These are phyloP conservation scores for Chytriomyces confervae DNA, from an alignment of 192 early-diverging fungal species.

Conservation along the genomic window DNA sequence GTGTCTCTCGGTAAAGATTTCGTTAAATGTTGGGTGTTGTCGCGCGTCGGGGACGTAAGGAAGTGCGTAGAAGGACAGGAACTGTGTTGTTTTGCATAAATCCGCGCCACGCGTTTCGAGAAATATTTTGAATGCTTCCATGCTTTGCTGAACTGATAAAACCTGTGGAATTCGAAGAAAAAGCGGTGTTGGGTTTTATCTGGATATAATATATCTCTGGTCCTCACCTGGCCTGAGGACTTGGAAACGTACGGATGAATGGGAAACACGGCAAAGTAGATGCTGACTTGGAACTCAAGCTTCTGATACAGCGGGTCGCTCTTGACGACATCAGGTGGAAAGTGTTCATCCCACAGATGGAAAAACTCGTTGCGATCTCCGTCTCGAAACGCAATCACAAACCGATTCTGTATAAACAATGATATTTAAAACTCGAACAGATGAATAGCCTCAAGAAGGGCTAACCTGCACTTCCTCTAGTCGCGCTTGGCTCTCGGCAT, in stretches of 20 bases:
- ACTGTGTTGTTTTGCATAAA: conserved; percentile 52
- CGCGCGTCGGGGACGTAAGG: conserved; percentile 62
- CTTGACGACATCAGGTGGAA: conserved; percentile 28
- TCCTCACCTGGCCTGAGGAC: conserved; percentile 22
- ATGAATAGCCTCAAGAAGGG: not conserved
- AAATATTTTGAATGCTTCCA: conserved; percentile 59
- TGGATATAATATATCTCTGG: not conserved
- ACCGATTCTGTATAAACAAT: conserved; percentile 35
- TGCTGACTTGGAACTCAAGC: conserved; percentile 52
- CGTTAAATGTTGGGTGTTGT: conserved; percentile 54
- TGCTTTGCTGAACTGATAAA: conserved; percentile 28
- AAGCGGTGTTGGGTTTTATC: not conserved
- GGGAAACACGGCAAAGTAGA: conserved; percentile 61
- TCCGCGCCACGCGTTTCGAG: conserved; percentile 57
- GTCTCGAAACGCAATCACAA: conserved; percentile 49
- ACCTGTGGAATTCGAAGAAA: conserved; percentile 7
- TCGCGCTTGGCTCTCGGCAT: not conserved
- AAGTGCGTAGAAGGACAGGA: conserved; percentile 59
- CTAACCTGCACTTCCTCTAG: conserved; percentile 20
- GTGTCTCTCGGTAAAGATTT: conserved; percentile 50
- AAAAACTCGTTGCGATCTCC: conserved; percentile 56
- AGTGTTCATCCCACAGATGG: conserved; percentile 54
- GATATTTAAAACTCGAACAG: not conserved
- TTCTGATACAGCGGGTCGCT: conserved; percentile 42
- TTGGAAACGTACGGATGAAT: conserved; percentile 40